Percentiles rank a stretch among this genome's conserved stretches.
phyloP scores from a whole-genome alignment of 1,284 basidiomycete species.

The Schizopora paradoxa region DNA sequence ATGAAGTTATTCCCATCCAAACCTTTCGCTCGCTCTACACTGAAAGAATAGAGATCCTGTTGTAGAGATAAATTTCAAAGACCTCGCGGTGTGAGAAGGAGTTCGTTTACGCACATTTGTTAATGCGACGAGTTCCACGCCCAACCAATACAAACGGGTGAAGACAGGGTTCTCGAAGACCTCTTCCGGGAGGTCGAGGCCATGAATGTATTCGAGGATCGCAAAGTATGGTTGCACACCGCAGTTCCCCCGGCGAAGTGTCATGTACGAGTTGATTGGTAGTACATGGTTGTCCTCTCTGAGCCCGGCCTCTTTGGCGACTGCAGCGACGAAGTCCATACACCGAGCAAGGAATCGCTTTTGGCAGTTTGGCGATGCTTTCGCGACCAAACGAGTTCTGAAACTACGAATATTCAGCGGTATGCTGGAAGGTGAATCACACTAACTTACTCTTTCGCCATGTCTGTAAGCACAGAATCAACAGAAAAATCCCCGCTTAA shows the following conservation, averaged over 20 bases:
- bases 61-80: not conserved
- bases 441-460: conserved; percentile 8
- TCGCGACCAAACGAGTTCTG: not conserved
- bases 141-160: conserved; percentile 49
- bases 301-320: conserved; percentile 32
- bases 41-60: conserved; percentile 67
- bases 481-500: not conserved
- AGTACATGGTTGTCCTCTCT: conserved; percentile 52
- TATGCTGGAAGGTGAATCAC: not conserved
- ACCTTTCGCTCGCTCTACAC: conserved; percentile 65
- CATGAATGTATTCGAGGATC: conserved; percentile 53
- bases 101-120: conserved; percentile 46
- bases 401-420: not conserved
- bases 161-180: conserved; percentile 51
- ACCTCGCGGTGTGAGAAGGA: not conserved
- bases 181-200: conserved; percentile 57
- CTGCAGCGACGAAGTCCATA: conserved; percentile 33
- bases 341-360: conserved; percentile 32
- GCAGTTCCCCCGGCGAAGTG: conserved; percentile 62
- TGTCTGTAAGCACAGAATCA: not conserved
- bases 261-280: conserved; percentile 44
- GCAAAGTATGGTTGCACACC: conserved; percentile 58
- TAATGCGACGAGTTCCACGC: conserved; percentile 62
- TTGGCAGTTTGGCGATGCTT: not conserved
- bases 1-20: conserved; percentile 56